These are phyloP conservation scores for Lecanoromycetidae sp. DNA, from an alignment of 2,329 filamentous ascomycete genomes.

Conservation along the genomic window DNA sequence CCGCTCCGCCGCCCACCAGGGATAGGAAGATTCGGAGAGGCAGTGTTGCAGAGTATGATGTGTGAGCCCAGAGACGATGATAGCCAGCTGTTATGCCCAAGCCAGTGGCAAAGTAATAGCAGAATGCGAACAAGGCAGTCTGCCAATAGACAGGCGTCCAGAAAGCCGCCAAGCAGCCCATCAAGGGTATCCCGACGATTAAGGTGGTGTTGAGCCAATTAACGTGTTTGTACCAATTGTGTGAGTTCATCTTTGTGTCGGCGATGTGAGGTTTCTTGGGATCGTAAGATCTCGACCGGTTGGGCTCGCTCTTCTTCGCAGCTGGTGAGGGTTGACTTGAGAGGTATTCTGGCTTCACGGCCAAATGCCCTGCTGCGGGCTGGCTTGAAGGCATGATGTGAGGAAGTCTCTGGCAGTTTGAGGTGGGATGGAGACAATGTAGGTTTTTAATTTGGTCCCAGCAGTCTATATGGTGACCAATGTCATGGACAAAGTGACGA, in stretches of 20 bases:
- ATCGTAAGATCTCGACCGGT: conserved; percentile 41
- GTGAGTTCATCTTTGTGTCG: conserved; percentile 39
- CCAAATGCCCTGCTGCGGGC: conserved; percentile 35
- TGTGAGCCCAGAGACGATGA: conserved; percentile 77
- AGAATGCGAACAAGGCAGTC: conserved; percentile 60
- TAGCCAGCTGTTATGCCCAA: conserved; percentile 42
- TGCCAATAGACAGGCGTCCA: conserved; percentile 64
- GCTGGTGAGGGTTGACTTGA: conserved; percentile 34
- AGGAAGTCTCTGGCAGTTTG: not conserved
- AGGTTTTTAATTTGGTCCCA: too few relatives aligned
- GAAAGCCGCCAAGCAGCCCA: conserved; percentile 60
- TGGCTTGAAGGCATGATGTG: conserved; percentile 40
- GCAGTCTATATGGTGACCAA: too few relatives aligned
- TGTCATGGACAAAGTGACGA: too few relatives aligned
- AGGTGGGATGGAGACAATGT: too few relatives aligned
- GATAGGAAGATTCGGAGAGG: conserved; percentile 74
- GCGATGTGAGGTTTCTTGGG: conserved; percentile 58
- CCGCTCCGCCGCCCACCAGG: conserved; percentile 67
- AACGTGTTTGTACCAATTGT: conserved; percentile 85
- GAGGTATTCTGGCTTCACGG: conserved; percentile 38
- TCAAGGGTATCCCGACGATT: conserved; percentile 64
- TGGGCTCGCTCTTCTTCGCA: conserved; percentile 40
- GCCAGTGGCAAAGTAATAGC: conserved; percentile 68
- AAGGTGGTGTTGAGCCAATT: conserved; percentile 84
- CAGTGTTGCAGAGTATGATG: conserved; percentile 63